Conservation (phyloP, 805 yeast species). For the Kuraishia capsulata region DNA sequence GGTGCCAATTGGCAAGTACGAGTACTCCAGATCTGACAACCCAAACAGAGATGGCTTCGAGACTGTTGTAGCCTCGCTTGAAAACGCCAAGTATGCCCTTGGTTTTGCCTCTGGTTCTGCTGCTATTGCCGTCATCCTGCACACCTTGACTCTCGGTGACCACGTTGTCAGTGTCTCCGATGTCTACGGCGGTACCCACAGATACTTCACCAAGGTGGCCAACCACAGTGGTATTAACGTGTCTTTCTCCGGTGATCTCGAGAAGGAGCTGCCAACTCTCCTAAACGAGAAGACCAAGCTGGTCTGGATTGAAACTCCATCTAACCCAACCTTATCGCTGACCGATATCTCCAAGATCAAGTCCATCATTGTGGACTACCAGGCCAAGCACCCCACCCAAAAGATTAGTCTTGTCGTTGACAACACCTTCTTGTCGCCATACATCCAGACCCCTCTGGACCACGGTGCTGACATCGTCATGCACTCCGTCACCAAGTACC, state of each 20-base stretch:
- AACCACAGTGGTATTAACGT: conserved; percentile 66
- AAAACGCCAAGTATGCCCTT: conserved; percentile 63
- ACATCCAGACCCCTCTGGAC: conserved; percentile 73
- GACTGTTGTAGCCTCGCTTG: conserved; percentile 69
- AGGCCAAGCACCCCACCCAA: conserved; percentile 33
- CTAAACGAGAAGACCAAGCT: conserved; percentile 57
- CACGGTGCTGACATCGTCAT: conserved; percentile 84
- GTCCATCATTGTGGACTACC: conserved; percentile 32
- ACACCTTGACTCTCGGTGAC: conserved; percentile 60
- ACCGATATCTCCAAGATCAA: conserved; percentile 67
- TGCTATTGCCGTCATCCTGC: conserved; percentile 68
- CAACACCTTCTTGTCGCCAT: conserved; percentile 84
- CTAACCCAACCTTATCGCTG: conserved; percentile 77
- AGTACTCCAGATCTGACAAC: conserved; percentile 78
- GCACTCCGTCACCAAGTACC: conserved; percentile 84
- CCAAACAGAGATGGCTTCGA: conserved; percentile 84
- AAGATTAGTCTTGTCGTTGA: conserved; percentile 65
- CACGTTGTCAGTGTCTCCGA: conserved; percentile 78
- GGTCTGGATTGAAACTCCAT: conserved; percentile 86
- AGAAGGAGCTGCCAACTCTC: conserved; percentile 44
- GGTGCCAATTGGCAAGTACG: conserved; percentile 68
- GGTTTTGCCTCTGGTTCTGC: conserved; percentile 87
- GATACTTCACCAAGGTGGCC: conserved; percentile 84
- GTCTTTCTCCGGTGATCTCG: conserved; percentile 57
- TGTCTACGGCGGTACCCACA: conserved; percentile 87